These are phyloP conservation scores for Sambucus nigra DNA, from an alignment of 129 eudicot genomes.

Conservation along the genomic window DNA sequence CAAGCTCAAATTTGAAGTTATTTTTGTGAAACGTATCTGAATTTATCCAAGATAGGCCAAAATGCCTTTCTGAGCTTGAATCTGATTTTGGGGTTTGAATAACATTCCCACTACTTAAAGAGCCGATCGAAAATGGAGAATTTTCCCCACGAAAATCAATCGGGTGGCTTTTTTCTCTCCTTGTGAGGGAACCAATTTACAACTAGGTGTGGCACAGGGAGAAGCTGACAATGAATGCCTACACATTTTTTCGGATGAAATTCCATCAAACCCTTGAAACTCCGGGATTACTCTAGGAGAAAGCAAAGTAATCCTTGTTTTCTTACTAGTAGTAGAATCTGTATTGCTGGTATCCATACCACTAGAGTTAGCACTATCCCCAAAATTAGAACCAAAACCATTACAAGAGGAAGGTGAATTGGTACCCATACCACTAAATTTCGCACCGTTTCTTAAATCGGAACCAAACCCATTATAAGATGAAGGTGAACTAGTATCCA, in stretches of 20 bases:
- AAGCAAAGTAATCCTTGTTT: conserved; percentile 25
- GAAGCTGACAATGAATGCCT: conserved; percentile 9
- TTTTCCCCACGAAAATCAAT: conserved; percentile 20
- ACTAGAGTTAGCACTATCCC: background rate
- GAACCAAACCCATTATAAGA: too few species aligned
- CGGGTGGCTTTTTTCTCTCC: conserved; percentile 11
- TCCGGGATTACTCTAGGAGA: conserved; percentile 18
- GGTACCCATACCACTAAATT: conserved; percentile 1
- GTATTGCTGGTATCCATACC: conserved; percentile 8
- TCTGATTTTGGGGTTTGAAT: conserved; percentile 73
- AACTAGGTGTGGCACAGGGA: conserved; percentile 11
- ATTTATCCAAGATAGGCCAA: conserved; percentile 24
- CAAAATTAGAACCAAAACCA: too few species aligned
- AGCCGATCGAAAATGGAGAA: conserved; percentile 39
- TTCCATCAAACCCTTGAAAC: conserved; percentile 12
- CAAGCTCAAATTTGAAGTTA: conserved; percentile 26
- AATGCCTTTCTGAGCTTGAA: conserved; percentile 34
- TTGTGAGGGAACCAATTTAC: conserved; percentile 11
- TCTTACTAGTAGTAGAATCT: conserved; percentile 10
- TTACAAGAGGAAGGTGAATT: conserved; percentile 1
- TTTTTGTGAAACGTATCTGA: conserved; percentile 12
- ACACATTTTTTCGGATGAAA: conserved; percentile 15
- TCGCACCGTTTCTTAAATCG: too few species aligned
- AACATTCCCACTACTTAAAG: conserved; percentile 52
- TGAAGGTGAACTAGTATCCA: too few species aligned